Evolutionary conservation across 352 stramenopile species (phyloP), one percentile per base, ranked within the genome.

Genomic region (Pythium rhizo-oryzae): DNA sequence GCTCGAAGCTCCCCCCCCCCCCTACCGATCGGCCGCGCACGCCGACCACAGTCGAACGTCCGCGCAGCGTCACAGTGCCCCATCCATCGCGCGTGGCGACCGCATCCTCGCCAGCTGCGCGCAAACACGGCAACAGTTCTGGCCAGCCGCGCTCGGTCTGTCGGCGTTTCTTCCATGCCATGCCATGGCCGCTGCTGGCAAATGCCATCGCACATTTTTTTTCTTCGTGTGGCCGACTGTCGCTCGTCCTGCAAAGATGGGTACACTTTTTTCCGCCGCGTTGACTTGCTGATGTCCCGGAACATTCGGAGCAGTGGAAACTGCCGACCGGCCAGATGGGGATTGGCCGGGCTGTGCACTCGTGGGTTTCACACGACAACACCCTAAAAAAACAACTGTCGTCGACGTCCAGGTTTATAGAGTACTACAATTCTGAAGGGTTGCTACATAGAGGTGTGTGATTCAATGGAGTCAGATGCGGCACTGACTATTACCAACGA

Each of bases 281-380:
- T 28, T 1, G 44, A 25, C 16, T 51, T 51, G 44, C 2, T 25
- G 4, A 5, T 23, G 16, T 8, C 3, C 18, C 19, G 53, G 57
- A 63, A 63, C 43, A 63, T 63, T 63, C 57, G 57, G 57, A 63
- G 57, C 57, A 63, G 18, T 9, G 8, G 41, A 51, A 43, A 43
- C 24, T 63, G 57, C 57, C 41, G 28, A 51, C 57, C 57, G 3
- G 13, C 57, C 57, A 63, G 39, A 52, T 63, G 57, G 57, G 13
- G n/a, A 8, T 0, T 9, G 39, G 19, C 41, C 43, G 13, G 23
- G 23, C 57, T 54, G 30, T 54, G 57, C n/a, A 44, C 44, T 4
- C 21, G 0, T 30, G 54, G 6, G 54, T 50, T 60, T 60, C 54
- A 60, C 21, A 46, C 7, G 25, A n/a, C n/a, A n/a, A 5, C 44